A percentile compares a stretch with the other conserved stretches of the same genome.
Evolutionary conservation across 805 yeast species (phyloP).

Genomic region (Osmozyma mogii): DNA sequence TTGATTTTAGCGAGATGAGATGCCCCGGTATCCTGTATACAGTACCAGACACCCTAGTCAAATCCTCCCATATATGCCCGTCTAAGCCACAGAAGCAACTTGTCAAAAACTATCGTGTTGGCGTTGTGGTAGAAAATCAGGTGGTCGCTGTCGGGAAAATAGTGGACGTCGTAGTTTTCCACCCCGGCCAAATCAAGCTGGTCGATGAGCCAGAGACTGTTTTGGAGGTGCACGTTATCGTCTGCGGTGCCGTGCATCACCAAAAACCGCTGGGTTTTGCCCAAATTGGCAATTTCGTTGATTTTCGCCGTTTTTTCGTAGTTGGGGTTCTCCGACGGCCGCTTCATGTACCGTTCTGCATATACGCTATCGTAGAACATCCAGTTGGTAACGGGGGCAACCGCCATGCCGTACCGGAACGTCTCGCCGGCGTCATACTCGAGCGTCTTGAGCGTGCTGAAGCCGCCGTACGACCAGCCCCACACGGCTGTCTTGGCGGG

Average conservation of each 20-base stretch:
- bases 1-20: too few relatives aligned
- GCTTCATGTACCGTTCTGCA: slow-evolving; percentile 69
- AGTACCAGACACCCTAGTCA: slow-evolving; percentile 3
- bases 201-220: slow-evolving; percentile 56
- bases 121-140: slow-evolving; percentile 77
- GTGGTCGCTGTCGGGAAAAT: slow-evolving; percentile 93
- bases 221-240: slow-evolving; percentile 76
- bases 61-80: slow-evolving; percentile 49
- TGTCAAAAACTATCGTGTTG: slow-evolving; percentile 60
- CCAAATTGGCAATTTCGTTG: slow-evolving; percentile 34
- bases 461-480: slow-evolving; percentile 92
- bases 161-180: slow-evolving; percentile 77
- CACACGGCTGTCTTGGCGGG: slow-evolving; percentile 54
- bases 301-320: slow-evolving; percentile 40
- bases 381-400: slow-evolving; percentile 85
- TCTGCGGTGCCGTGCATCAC: slow-evolving; percentile 81
- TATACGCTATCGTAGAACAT: slow-evolving; percentile 65
- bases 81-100: slow-evolving; percentile 60
- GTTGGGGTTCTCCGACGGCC: slow-evolving; percentile 39
- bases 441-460: slow-evolving; percentile 62
- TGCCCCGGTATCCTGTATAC: too few relatives aligned
- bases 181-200: slow-evolving; percentile 42
- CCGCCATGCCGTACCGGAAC: slow-evolving; percentile 72
- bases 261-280: slow-evolving; percentile 46
- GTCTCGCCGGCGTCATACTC: slow-evolving; percentile 56